These are phyloP conservation scores for Scopulariopsis brevicaulis DNA, from an alignment of 2,329 filamentous ascomycete species.

Conservation along the genomic window DNA sequence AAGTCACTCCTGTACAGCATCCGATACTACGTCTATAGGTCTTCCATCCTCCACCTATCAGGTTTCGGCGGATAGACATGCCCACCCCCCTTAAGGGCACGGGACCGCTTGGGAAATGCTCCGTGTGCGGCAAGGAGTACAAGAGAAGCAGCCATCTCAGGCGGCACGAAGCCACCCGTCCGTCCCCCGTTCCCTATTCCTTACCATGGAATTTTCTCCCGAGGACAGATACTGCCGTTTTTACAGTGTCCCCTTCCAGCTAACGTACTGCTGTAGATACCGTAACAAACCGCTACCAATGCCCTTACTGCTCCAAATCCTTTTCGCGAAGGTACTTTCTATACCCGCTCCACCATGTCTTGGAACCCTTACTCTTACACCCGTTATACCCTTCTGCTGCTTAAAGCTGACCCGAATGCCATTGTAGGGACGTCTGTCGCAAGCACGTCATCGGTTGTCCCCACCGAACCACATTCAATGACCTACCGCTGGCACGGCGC, in stretches of 20 bases:
- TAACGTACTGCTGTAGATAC: neutral
- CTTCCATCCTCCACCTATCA: neutral
- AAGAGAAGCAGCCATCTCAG: conserved; percentile 3
- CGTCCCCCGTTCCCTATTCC: neutral
- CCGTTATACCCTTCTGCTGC: neutral
- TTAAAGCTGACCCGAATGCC: neutral
- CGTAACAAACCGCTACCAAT: neutral
- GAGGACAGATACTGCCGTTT: neutral
- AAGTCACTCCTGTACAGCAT: too few relatives aligned
- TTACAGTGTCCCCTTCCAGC: neutral
- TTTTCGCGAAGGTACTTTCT: conserved; percentile 3
- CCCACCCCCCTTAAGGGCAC: neutral
- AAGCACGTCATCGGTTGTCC: conserved; percentile 1
- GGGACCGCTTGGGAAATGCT: neutral
- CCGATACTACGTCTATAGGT: too few relatives aligned
- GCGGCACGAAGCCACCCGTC: conserved; percentile 3
- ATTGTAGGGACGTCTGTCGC: conserved; percentile 1
- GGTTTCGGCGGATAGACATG: neutral
- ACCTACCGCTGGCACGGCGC: neutral
- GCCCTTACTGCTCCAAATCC: conserved; percentile 2
- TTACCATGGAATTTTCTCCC: neutral
- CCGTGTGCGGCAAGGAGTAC: conserved; percentile 2
- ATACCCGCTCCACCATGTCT: neutral
- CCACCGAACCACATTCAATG: neutral
- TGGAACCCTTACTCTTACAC: neutral